Evolutionary conservation across 192 early-diverging fungal species (phyloP), one percentile per base, ranked within the genome.

Genomic region (Coemansia pectinata): DNA sequence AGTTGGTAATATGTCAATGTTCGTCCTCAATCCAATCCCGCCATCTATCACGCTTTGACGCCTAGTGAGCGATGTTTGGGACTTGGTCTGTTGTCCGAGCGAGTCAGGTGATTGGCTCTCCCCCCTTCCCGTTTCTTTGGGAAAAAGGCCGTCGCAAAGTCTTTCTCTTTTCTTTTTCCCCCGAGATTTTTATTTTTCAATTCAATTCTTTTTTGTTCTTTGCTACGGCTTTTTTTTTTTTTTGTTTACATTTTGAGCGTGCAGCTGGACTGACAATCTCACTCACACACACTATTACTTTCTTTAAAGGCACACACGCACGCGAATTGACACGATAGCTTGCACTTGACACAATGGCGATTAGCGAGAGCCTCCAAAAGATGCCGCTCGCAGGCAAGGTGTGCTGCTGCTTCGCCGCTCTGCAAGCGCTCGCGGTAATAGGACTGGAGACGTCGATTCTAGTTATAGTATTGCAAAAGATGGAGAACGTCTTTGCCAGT

Each of bases 311-410:
- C 9, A 66, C 25, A 14, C 31, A 29, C 45, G 15, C 12, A 15
- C 67, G 19, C 38, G 10, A 50, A 66, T 60, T 53, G 17, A 7
- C 25, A 25, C 15, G 19, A 21, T 47, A 53, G 34, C 41, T 42
- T 0, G 11, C 2, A 19, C 8, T 50, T 19, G 11, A 17, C 31
- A 52, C 50, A 66, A 83, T 83, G 81, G 81, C 81, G 6, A 83
- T 83, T 52, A 83, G 81, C 67, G 81, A 83, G 65, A 70, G 76
- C 36, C 68, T 83, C 31, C 73, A 77, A 50, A 83, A 83, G 63
- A 83, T 83, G 81, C 72, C 81, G 64, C 67, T 72, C 62, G 62
- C 70, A 45, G 72, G 69, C 66, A 71, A 70, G 47, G 44, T 83
- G 45, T 67, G 66, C 33, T 78, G 76, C 70, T 78, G 81, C 66